Conservation (phyloP, 108 stramenopile genomes). For the Cyclotella sp. region DNA sequence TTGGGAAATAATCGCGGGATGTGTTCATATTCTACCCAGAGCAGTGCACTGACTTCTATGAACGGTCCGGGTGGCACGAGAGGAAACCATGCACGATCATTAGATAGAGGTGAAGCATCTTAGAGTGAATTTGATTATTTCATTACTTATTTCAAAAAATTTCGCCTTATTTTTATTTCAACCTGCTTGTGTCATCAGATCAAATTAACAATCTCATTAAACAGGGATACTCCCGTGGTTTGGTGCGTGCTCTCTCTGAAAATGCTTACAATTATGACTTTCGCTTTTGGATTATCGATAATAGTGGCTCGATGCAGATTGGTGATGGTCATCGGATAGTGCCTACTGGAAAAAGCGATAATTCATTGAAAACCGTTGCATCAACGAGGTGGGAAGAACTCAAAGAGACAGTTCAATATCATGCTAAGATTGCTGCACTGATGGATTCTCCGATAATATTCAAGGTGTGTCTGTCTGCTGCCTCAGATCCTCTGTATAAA, state of each 20-base stretch:
- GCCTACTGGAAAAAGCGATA: background rate
- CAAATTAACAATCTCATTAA: constrained; percentile 22
- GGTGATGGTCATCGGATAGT: constrained; percentile 65
- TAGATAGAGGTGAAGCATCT: no score
- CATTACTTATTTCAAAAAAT: background rate
- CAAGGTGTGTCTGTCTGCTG: constrained; percentile 16
- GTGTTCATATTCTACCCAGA: no score
- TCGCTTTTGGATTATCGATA: constrained; percentile 49
- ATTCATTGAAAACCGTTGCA: constrained; percentile 31
- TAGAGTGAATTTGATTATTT: background rate
- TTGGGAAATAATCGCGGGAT: no score
- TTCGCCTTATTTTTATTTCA: background rate
- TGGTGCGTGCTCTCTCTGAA: constrained; percentile 40
- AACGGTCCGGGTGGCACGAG: no score
- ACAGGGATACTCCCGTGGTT: constrained; percentile 47
- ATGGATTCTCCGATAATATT: constrained; percentile 65
- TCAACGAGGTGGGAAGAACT: constrained; percentile 77
- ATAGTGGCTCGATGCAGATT: constrained; percentile 69
- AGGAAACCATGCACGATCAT: no score
- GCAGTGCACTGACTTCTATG: no score
- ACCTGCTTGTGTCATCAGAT: background rate
- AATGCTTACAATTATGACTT: constrained; percentile 37
- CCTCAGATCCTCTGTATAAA: background rate
- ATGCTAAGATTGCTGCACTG: constrained; percentile 67
- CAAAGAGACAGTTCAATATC: constrained; percentile 67